Conservation (phyloP, 2,329 filamentous ascomycete species). For the Penicillium digitatum region DNA sequence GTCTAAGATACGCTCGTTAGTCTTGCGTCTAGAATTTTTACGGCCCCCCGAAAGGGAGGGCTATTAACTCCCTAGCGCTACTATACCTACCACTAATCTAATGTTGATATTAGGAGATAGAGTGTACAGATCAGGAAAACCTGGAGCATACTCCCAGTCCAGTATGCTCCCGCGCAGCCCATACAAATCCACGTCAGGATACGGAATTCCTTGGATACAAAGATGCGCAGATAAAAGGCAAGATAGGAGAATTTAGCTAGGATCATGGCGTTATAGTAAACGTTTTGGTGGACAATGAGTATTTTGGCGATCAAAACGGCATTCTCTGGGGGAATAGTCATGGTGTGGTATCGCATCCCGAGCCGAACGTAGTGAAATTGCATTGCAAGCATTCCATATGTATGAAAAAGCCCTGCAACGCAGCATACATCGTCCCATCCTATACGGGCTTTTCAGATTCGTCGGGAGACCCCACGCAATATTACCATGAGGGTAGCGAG, state of each 20-base stretch:
- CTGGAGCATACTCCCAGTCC: constrained; percentile 28
- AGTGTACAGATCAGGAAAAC: constrained; percentile 24
- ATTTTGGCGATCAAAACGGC: constrained; percentile 12
- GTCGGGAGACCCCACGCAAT: constrained; percentile 24
- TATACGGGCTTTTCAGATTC: constrained; percentile 25
- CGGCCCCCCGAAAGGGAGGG: too few species aligned
- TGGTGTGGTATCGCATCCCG: constrained; percentile 16
- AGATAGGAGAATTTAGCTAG: constrained; percentile 30
- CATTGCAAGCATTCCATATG: constrained; percentile 21
- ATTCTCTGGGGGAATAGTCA: constrained; percentile 7
- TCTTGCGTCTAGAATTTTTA: too few species aligned
- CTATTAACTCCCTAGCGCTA: too few species aligned
- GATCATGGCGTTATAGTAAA: constrained; percentile 31
- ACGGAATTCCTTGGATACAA: constrained; percentile 31
- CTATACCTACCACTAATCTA: too few species aligned
- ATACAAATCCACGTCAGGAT: constrained; percentile 27
- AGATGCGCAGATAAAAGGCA: constrained; percentile 31
- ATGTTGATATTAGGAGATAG: too few species aligned
- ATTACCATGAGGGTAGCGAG: constrained; percentile 25
- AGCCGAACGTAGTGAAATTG: constrained; percentile 18
- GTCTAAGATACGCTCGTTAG: too few species aligned
- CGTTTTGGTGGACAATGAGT: constrained; percentile 22
- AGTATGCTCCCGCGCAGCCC: constrained; percentile 27
- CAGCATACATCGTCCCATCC: constrained; percentile 33
- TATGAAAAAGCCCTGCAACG: constrained; percentile 18